A percentile compares a stretch with the other conserved stretches of the same genome.
phyloP scores from a whole-genome alignment of 2,329 filamentous ascomycete genomes.

The Clonostachys chloroleuca region DNA sequence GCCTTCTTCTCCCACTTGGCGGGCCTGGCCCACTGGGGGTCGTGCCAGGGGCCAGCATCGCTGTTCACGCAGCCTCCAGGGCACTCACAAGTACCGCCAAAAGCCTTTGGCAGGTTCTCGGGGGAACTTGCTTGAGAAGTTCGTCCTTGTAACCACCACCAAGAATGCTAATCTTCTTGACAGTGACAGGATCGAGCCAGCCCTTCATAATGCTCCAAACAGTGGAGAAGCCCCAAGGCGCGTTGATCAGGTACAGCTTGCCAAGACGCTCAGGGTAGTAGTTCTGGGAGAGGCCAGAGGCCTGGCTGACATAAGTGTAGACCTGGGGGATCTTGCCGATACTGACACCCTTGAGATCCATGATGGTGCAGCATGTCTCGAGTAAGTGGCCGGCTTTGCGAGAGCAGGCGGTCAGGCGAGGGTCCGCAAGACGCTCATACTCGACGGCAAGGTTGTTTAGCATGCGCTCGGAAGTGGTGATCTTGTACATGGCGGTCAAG shows the following conservation, averaged over 20 bases:
- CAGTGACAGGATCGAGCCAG: conserved; percentile 95
- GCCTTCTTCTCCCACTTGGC: conserved; percentile 57
- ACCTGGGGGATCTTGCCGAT: conserved; percentile 77
- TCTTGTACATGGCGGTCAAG: conserved; percentile 83
- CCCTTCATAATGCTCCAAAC: conserved; percentile 86
- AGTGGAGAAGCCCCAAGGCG: conserved; percentile 88
- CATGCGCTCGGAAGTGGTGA: conserved; percentile 92
- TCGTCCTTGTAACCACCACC: conserved; percentile 79
- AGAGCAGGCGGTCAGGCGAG: conserved; percentile 89
- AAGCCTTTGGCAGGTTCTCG: conserved; percentile 84
- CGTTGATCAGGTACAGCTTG: conserved; percentile 96
- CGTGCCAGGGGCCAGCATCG: conserved; percentile 87
- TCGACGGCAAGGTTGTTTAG: conserved; percentile 93
- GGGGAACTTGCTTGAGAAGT: conserved; percentile 79
- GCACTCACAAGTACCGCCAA: conserved; percentile 83
- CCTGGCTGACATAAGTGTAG: conserved; percentile 81
- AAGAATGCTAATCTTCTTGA: conserved; percentile 91
- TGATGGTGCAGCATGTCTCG: conserved; percentile 97
- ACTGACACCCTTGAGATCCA: conserved; percentile 95
- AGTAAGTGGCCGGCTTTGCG: conserved; percentile 85
- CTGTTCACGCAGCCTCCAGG: conserved; percentile 78
- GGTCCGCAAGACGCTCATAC: conserved; percentile 94
- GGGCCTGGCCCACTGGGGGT: conserved; percentile 61
- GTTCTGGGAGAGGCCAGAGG: conserved; percentile 90
- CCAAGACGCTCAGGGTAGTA: conserved; percentile 98